Evolutionary conservation across 805 yeast genomes (phyloP), one percentile per base, ranked within the genome.

Genomic region (Candida boleticola): DNA sequence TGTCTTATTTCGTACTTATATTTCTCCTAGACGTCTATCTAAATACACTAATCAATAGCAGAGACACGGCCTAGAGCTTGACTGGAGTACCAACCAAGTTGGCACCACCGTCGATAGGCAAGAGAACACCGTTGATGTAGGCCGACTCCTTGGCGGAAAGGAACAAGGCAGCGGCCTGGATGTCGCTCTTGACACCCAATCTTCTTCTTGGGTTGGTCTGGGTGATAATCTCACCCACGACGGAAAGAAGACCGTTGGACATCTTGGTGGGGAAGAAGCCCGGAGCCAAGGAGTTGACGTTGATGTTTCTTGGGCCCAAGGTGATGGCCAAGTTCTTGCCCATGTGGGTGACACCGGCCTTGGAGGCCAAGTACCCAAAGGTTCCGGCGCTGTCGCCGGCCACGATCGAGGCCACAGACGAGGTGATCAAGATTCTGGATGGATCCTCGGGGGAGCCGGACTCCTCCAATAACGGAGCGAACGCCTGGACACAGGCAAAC

Each of bases 261-360:
- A 84, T 83, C 61, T 81, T 84, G 16, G 84, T 73, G 17, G 86
- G 86, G 74, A 84, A 81, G 58, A 82, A 85, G 0, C 92, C 92
- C 0, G 90, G 90, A 5, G 89, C 88, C 48, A 84, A 60, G 10
- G 79, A 66, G 63, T 85, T 84, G 43, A 83, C 89, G 36, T 79
- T 83, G 53, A 84, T 76, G 63, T 83, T 77, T 34, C 71, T 64
- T 4, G 82, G 83, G 1, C 86, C 89, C 52, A 85, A 69, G 54
- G 81, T 83, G 31, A 76, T 59, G 2, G 90, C 85, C 51, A 84
- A 71, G 44, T 72, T 62, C 59, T 77, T 79, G 23, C 83, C 82
- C 59, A 84, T 54, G 57, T 84, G 90, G 43, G 80, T 74, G 3
- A 85, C 81, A 33, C 86, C 90, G 3, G 89, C 86, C 60, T 84